Percentiles rank a stretch among this genome's conserved stretches.
Conservation (phyloP, 176 grass and related monocot genomes). For the Lolium rigidum region DNA sequence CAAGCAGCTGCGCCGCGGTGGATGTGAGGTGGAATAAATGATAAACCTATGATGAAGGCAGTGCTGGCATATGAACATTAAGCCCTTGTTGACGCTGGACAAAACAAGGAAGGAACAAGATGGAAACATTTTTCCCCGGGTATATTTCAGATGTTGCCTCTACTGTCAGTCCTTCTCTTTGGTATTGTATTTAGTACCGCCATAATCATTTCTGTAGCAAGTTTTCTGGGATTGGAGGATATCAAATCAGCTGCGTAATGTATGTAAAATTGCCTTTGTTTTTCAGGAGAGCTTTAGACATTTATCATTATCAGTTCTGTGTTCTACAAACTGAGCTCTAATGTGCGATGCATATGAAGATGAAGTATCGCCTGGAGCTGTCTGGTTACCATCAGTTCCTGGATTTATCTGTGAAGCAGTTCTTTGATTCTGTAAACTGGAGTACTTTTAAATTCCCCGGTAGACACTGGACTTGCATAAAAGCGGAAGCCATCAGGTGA, state of each 20-base stretch:
- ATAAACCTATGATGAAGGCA: not conserved
- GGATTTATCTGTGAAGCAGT: not conserved
- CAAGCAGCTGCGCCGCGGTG: not conserved
- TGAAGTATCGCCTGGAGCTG: too few relatives aligned
- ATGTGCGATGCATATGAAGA: too few relatives aligned
- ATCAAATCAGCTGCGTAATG: constrained; percentile 22
- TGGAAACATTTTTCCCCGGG: not conserved
- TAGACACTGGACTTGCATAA: too few relatives aligned
- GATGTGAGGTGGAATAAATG: constrained; percentile 1
- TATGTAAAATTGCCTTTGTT: constrained; percentile 48
- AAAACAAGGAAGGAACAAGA: constrained; percentile 21
- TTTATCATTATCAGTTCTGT: too few relatives aligned
- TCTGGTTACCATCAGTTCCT: not conserved
- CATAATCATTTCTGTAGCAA: constrained; percentile 34
- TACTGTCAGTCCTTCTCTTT: not conserved
- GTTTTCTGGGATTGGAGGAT: not conserved
- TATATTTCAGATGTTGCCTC: constrained; percentile 6
- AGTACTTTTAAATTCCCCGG: too few relatives aligned
- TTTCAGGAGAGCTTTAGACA: too few relatives aligned
- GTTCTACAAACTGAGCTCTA: too few relatives aligned
- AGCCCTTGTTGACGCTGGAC: constrained; percentile 17
- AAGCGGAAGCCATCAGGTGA: too few relatives aligned
- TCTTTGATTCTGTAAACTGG: not conserved
- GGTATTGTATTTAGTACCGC: constrained; percentile 1
- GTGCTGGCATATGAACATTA: constrained; percentile 34